Evolutionary conservation across 2,329 filamentous ascomycete genomes (phyloP).

Genomic region (Aspergillus carbonarius): DNA sequence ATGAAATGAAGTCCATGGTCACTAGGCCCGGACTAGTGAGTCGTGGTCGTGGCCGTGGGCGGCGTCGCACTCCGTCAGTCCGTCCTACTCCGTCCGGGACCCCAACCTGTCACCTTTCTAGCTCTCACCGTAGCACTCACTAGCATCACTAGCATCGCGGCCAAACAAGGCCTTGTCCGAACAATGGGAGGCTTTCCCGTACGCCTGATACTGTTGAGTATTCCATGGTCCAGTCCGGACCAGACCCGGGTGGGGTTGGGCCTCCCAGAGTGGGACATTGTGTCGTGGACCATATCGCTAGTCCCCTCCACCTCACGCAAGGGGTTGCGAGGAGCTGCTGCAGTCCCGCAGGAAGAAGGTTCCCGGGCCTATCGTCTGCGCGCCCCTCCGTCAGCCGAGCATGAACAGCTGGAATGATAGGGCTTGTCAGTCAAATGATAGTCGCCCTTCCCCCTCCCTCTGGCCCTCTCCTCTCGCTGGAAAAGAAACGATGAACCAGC

Average conservation of each 20-base stretch:
- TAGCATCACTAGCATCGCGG: background rate
- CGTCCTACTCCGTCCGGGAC: background rate
- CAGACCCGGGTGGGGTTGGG: slow-evolving; percentile 12
- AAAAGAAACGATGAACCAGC: slow-evolving; percentile 13
- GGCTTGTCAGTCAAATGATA: slow-evolving; percentile 17
- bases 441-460: slow-evolving; percentile 5
- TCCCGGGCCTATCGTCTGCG: slow-evolving; percentile 22
- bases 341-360: slow-evolving; percentile 19
- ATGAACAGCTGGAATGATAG: slow-evolving; percentile 19
- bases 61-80: background rate
- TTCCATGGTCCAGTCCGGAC: slow-evolving; percentile 11
- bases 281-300: slow-evolving; percentile 12
- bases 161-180: slow-evolving; percentile 3
- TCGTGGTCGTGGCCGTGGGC: background rate
- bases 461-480: background rate
- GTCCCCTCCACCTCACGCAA: slow-evolving; percentile 22
- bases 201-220: slow-evolving; percentile 16
- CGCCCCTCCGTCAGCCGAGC: slow-evolving; percentile 17
- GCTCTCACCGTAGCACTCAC: background rate
- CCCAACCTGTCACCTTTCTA: background rate
- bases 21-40: too few relatives aligned
- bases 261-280: slow-evolving; percentile 13
- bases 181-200: slow-evolving; percentile 6
- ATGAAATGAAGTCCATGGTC: background rate
- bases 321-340: slow-evolving; percentile 19